A percentile compares a stretch with the other conserved stretches of the same genome.
Evolutionary conservation across 352 stramenopile species (phyloP).

Genomic region (Phytophthora fragariae): DNA sequence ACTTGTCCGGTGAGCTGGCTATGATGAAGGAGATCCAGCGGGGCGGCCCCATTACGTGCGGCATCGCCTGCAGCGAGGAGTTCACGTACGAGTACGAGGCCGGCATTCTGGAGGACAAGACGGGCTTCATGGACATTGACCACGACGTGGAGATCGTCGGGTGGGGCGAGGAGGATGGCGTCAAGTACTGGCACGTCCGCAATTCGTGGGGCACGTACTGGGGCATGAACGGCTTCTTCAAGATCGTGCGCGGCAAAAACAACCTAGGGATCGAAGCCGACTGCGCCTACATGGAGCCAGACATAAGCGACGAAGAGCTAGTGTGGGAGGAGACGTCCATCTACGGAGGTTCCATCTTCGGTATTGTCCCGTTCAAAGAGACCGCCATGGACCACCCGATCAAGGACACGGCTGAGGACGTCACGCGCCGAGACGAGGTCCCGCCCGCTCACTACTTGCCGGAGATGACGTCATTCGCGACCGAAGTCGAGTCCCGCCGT

Average conservation of each 20-base stretch:
- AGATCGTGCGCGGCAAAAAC: constrained; percentile 93
- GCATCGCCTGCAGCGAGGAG: constrained; percentile 91
- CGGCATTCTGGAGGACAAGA: constrained; percentile 93
- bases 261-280: constrained; percentile 93
- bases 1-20: constrained; percentile 70
- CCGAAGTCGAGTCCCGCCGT: constrained; percentile 4
- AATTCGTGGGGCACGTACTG: constrained; percentile 96
- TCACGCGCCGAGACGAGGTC: constrained; percentile 65
- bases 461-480: constrained; percentile 19
- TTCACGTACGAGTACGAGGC: constrained; percentile 93
- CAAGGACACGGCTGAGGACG: constrained; percentile 83
- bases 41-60: constrained; percentile 93
- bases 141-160: constrained; percentile 89
- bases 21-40: constrained; percentile 87
- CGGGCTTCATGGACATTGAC: constrained; percentile 85
- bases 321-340: constrained; percentile 81
- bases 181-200: constrained; percentile 97
- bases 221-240: constrained; percentile 97
- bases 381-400: constrained; percentile 88
- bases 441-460: constrained; percentile 23
- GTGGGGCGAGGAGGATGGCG: constrained; percentile 92
- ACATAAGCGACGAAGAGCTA: constrained; percentile 82
- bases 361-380: constrained; percentile 77
- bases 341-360: constrained; percentile 83
- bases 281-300: constrained; percentile 89